Percentiles rank a stretch among this genome's conserved stretches.
Evolutionary conservation across 139 green algal genomes (phyloP).

Genomic region (Auxenochlorella pyrenoidosa): DNA sequence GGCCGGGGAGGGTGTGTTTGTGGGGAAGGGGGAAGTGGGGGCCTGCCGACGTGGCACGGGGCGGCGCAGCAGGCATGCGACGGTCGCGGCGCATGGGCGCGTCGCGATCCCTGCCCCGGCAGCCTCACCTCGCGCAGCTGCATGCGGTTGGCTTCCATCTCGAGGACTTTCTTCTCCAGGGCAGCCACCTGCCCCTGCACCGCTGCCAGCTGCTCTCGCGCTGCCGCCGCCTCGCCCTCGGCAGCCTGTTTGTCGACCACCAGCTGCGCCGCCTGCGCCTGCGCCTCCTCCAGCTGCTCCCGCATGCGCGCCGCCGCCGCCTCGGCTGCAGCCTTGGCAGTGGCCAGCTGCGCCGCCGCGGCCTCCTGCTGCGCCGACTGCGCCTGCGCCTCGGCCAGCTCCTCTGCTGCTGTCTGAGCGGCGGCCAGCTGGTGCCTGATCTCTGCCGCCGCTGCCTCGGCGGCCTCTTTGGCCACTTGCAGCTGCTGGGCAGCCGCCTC

Average conservation of each 20-base stretch:
- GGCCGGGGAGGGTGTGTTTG: neutral
- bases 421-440: neutral
- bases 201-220: neutral
- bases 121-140: slow-evolving; percentile 20
- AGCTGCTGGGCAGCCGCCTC: neutral
- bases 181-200: neutral
- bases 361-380: slow-evolving; percentile 21
- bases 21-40: neutral
- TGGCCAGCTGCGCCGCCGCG: neutral
- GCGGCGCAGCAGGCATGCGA: neutral
- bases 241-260: neutral
- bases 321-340: neutral
- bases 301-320: neutral
- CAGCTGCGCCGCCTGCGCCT: neutral
- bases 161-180: neutral
- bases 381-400: neutral
- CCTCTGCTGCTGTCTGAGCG: neutral
- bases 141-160: neutral
- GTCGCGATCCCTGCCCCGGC: neutral
- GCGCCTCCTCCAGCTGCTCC: slow-evolving; percentile 1
- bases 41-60: neutral
- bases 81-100: neutral
- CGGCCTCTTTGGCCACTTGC: neutral
- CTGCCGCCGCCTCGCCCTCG: neutral
- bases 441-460: neutral